Base-by-base conservation (phyloP, 441 rosid genomes). In the Mallotus japonicus region DNA sequence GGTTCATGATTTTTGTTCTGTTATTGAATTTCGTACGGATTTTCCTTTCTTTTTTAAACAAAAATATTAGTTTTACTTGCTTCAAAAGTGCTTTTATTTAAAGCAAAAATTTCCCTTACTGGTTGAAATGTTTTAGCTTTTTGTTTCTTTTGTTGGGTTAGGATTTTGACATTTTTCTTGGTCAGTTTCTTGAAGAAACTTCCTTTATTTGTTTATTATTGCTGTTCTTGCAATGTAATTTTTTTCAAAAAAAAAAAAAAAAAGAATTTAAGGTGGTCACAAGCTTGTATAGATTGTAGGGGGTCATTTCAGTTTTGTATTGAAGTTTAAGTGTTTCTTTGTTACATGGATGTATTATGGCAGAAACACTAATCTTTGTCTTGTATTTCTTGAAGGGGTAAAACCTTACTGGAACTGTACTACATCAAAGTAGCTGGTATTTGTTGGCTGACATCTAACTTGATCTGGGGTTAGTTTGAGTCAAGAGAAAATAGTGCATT, bases 361-460 rank as follows among this genome's bases (percentile, higher is more conserved):
- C 55, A 47, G 14, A 15, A 59, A 42, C 44, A 61, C 71, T 78
- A 15, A 78, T 19, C 58, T 69, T 17, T 0, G 5, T 56, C 0
- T 44, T 46, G 24, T 57, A 69, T 49, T 62, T 2, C 71, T 70
- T 62, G 73, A 74, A 79, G 83, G 80, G 62, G 75, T 47, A 28
- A 74, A 57, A 70, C 67, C 49, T 44, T 16, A 20, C 57, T 46
- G 32, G 57, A 66, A 61, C 16, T 0, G 15, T 67, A 58, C 37
- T 40, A 67, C 59, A 34, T 51, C 42, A 12, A 56, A 62, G 69
- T 65, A 73, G 76, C 47, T 71, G 16, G 47, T 62, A 72, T 44
- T 55, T 56, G 69, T 71, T 66, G 28, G 62, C 75, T 58, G 78
- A 57, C 19, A 65, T 34, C 58, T 70, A 63, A 62, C 40, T 32